These are phyloP conservation scores for Penicillium sp. DNA, from an alignment of 2,329 filamentous ascomycete genomes.

Conservation along the genomic window DNA sequence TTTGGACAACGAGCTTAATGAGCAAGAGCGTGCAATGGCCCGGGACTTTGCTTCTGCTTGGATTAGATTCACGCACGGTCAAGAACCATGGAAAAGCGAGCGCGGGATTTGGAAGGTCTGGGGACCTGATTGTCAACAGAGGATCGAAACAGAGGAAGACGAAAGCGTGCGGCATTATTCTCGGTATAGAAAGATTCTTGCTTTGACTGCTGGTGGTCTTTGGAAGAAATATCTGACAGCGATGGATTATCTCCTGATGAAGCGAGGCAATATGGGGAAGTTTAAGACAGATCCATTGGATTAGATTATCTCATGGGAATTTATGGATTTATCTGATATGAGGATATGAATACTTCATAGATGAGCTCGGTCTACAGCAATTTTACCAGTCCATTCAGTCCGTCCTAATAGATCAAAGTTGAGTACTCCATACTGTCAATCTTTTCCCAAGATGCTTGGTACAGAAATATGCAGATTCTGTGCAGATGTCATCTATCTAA, in stretches of 20 bases:
- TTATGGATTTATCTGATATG: too few relatives aligned
- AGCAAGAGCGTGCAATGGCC: constrained; percentile 5
- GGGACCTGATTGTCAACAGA: constrained; percentile 5
- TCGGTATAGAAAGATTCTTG: constrained; percentile 4
- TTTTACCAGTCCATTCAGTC: too few relatives aligned
- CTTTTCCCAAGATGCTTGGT: not conserved
- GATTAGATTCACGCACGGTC: constrained; percentile 8
- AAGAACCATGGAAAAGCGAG: constrained; percentile 8
- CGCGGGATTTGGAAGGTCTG: constrained; percentile 9
- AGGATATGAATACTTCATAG: too few relatives aligned
- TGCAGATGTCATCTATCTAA: too few relatives aligned
- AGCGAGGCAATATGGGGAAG: constrained; percentile 3
- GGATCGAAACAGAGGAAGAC: constrained; percentile 7
- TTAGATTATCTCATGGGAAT: too few relatives aligned
- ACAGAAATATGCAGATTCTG: not conserved
- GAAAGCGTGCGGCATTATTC: constrained; percentile 6
- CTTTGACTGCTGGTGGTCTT: constrained; percentile 1
- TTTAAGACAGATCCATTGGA: not conserved
- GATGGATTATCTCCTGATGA: constrained; percentile 9
- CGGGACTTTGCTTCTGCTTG: constrained; percentile 5
- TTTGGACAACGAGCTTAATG: constrained; percentile 5
- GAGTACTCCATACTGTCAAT: not conserved
- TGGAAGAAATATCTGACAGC: constrained; percentile 7
- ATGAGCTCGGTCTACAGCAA: too few relatives aligned
- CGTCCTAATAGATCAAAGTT: too few relatives aligned